These are phyloP conservation scores for Silene coronaria DNA, from an alignment of 179 eudicot species.

Conservation along the genomic window DNA sequence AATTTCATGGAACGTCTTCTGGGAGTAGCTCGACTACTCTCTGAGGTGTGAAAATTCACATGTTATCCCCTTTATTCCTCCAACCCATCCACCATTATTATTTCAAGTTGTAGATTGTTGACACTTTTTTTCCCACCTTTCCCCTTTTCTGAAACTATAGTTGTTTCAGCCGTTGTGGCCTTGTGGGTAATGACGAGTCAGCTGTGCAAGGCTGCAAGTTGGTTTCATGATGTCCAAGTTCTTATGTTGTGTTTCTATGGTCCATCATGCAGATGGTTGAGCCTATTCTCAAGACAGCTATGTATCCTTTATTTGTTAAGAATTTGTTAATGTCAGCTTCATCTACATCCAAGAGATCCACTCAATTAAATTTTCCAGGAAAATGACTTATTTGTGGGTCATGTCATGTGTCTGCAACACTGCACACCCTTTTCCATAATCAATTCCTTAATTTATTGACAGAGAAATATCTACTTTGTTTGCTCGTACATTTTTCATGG, in stretches of 20 bases:
- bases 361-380: background rate
- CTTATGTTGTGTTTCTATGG: constrained; percentile 19
- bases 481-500: constrained; percentile 85
- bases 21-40: constrained; percentile 74
- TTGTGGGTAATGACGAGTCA: background rate
- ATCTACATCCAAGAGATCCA: background rate
- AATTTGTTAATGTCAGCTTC: background rate
- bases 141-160: background rate
- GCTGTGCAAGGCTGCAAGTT: background rate
- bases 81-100: background rate
- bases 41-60: constrained; percentile 41
- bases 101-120: background rate
- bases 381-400: background rate
- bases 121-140: background rate
- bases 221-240: constrained; percentile 8
- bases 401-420: constrained; percentile 2
- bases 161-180: background rate
- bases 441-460: constrained; percentile 40
- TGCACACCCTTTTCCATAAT: background rate
- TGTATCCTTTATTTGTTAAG: constrained; percentile 52
- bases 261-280: constrained; percentile 66
- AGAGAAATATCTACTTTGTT: constrained; percentile 80
- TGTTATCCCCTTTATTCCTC: background rate
- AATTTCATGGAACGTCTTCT: constrained; percentile 65
- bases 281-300: constrained; percentile 86